These are phyloP conservation scores for Saitozyma podzolica DNA, from an alignment of 768 basidiomycete species.

Conservation along the genomic window DNA sequence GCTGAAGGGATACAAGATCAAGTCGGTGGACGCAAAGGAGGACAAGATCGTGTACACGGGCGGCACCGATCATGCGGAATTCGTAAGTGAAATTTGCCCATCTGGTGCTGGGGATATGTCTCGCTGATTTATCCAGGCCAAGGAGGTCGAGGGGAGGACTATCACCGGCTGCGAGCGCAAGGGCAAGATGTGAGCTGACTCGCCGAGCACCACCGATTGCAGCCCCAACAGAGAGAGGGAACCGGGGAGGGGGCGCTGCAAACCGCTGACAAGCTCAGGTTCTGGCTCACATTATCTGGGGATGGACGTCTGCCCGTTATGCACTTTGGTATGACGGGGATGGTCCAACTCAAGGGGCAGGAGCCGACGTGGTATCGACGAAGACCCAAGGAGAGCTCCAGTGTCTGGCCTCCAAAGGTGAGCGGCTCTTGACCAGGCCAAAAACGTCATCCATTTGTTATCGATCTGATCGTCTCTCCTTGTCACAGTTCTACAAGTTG, in stretches of 20 bases:
- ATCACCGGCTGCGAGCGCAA: slow-evolving; percentile 50
- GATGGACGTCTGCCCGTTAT: slow-evolving; percentile 66
- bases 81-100: slow-evolving; percentile 58
- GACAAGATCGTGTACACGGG: slow-evolving; percentile 65
- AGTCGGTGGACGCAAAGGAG: slow-evolving; percentile 61
- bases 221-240: background rate
- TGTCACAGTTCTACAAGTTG: slow-evolving; percentile 41
- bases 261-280: slow-evolving; percentile 23
- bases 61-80: slow-evolving; percentile 61
- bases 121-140: slow-evolving; percentile 55
- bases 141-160: slow-evolving; percentile 56
- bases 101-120: background rate
- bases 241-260: too few relatives aligned
- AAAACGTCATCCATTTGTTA: too few relatives aligned
- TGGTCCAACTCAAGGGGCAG: slow-evolving; percentile 59
- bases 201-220: background rate
- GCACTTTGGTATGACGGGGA: slow-evolving; percentile 87
- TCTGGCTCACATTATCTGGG: slow-evolving; percentile 66
- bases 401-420: slow-evolving; percentile 49
- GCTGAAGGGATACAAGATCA: slow-evolving; percentile 61
- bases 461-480: too few relatives aligned
- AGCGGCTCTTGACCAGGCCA: too few relatives aligned
- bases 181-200: slow-evolving; percentile 50
- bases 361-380: slow-evolving; percentile 52
- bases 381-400: slow-evolving; percentile 33